These are phyloP conservation scores for Ceratocystis albifundus DNA, from an alignment of 2,329 filamentous ascomycete species.

Conservation along the genomic window DNA sequence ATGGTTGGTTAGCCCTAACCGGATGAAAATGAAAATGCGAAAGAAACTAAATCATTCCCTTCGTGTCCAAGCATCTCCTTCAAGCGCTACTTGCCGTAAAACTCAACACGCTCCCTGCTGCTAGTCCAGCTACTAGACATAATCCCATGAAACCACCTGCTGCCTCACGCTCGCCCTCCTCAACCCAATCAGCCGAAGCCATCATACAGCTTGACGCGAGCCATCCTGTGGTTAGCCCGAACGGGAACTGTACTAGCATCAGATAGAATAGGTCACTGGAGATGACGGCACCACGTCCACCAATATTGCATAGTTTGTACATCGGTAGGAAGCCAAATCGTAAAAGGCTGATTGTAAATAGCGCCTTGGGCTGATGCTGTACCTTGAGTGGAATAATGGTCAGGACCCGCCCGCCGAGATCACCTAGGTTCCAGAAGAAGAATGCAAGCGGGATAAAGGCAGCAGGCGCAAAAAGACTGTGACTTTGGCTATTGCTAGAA, in stretches of 20 bases:
- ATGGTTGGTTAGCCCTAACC: no score
- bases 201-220: constrained; percentile 86
- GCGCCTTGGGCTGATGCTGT: constrained; percentile 48
- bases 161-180: constrained; percentile 70
- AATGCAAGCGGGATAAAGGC: constrained; percentile 85
- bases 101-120: constrained; percentile 77
- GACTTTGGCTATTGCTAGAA: constrained; percentile 29
- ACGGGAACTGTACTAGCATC: constrained; percentile 66
- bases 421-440: constrained; percentile 86
- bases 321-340: constrained; percentile 66
- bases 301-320: constrained; percentile 82
- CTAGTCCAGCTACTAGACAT: constrained; percentile 73
- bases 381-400: constrained; percentile 49
- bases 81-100: constrained; percentile 55
- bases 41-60: neutral
- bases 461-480: constrained; percentile 54
- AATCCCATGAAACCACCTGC: constrained; percentile 90
- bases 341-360: constrained; percentile 56
- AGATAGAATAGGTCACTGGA: constrained; percentile 82
- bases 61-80: constrained; percentile 13
- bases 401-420: constrained; percentile 62
- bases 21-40: neutral
- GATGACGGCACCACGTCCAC: constrained; percentile 60
- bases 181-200: constrained; percentile 70
- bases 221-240: constrained; percentile 79